Base-by-base conservation (phyloP, 306 rosid species). In the Lathyrus tuberosus region DNA sequence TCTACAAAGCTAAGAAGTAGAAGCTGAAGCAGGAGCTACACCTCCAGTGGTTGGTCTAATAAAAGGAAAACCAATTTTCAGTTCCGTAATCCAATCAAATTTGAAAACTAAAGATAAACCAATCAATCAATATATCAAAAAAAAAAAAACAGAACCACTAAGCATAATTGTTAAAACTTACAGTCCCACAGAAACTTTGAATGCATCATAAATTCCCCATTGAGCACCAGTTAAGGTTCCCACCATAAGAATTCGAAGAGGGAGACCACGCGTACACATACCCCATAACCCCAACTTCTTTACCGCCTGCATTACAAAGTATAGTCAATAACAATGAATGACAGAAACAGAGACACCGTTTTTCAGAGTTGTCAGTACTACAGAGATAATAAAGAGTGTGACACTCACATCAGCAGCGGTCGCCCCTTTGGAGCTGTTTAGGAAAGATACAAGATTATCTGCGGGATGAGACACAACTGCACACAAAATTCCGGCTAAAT, bases 191-290 rank as follows among this genome's bases (percentile, higher is more conserved):
- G 75, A 86, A 72, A 93, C 97, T 85, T 93, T 90, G 86, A 86
- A 90, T 64, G 96, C 88, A 65, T 93, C 97, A 40, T 93, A 93
- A 82, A 90, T 82, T 61, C 86, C 96, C 98, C 97, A 90, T 63
- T 90, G 98, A 64, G 94, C 87, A 70, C 94, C 98, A 0, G 97
- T 93, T 63, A 93, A 96, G 31, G 97, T 93, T 78, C 98, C 98
- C 62, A 93, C 75, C 97, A 93, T 93, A 62, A 85, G 89, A 72
- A 93, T 93, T 41, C 98, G 98, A 33, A 93, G 97, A 64, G 98
- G 98, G 72, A 93, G 89, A 49, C 98, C 98, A 67, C 98, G 94
- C 14, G 97, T 93, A 58, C 81, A 85, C 47, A 93, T 82, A 76
- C 97, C 98, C 84, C 70, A 51, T 70, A 86, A 8, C 24, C 98